A percentile compares a stretch with the other conserved stretches of the same genome.
phyloP scores from a whole-genome alignment of 1,139 yeast genomes.

The Pichia sp. region DNA sequence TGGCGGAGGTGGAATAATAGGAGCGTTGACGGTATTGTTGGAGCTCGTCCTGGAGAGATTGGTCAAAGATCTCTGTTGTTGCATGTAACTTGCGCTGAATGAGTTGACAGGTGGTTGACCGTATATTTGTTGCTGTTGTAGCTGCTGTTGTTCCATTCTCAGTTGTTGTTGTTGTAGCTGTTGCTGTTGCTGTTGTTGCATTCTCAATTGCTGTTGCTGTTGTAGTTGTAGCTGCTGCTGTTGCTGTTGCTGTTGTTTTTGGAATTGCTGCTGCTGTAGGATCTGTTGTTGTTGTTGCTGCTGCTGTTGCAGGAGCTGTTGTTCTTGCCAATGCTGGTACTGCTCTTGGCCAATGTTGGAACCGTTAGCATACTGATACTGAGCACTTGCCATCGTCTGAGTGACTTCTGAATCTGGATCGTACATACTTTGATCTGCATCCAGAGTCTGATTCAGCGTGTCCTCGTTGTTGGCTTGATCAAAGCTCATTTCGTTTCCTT shows the following conservation, averaged over 20 bases:
- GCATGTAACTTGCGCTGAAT: constrained; percentile 13
- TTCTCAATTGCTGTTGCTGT: background rate
- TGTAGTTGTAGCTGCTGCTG: constrained; percentile 13
- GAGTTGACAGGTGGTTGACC: constrained; percentile 1
- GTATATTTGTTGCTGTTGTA: constrained; percentile 10
- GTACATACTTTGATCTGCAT: no score
- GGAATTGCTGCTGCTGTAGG: constrained; percentile 9
- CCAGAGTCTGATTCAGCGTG: no score
- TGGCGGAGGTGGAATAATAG: constrained; percentile 4
- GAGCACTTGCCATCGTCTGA: no score
- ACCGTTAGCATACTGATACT: background rate
- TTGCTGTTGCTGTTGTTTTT: constrained; percentile 1
- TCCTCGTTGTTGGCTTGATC: no score
- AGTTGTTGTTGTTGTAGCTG: constrained; percentile 6
- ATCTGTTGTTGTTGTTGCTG: constrained; percentile 9
- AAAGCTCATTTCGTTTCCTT: no score
- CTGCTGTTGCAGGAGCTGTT: constrained; percentile 8
- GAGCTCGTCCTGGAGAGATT: constrained; percentile 12
- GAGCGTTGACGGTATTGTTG: constrained; percentile 6
- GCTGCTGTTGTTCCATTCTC: constrained; percentile 5
- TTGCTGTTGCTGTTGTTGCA: constrained; percentile 8
- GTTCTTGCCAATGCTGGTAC: background rate
- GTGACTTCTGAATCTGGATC: no score
- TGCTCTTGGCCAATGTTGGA: background rate
- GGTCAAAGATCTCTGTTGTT: constrained; percentile 17